Evolutionary conservation across 108 stramenopile genomes (phyloP).

Genomic region (Schizochytrium sp.): DNA sequence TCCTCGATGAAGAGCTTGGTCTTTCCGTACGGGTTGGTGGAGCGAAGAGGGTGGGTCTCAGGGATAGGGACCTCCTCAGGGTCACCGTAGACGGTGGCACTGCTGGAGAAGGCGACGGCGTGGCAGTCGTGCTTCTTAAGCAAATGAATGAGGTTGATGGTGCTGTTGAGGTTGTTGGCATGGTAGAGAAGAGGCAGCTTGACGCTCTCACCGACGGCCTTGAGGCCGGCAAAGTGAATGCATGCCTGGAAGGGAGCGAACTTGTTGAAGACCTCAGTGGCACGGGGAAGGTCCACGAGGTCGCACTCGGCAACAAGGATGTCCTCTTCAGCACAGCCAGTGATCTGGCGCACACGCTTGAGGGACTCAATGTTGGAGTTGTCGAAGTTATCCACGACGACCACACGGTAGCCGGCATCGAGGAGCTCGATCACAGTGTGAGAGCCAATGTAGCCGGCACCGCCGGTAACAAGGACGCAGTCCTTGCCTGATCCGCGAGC

Average conservation of each 20-base stretch:
- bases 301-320: conserved; percentile 78
- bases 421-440: conserved; percentile 96
- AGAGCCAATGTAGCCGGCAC: conserved; percentile 97
- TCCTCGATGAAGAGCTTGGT: conserved; percentile 99
- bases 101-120: conserved; percentile 90
- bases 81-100: conserved; percentile 97
- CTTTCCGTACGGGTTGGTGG: conserved; percentile 98
- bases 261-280: conserved; percentile 68
- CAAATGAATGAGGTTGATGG: conserved; percentile 84
- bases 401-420: conserved; percentile 85
- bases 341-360: conserved; percentile 84
- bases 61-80: conserved; percentile 88
- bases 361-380: conserved; percentile 90
- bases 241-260: conserved; percentile 88
- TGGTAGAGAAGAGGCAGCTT: conserved; percentile 92
- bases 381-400: conserved; percentile 91
- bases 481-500: conserved; percentile 1
- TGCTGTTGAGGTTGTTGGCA: conserved; percentile 94
- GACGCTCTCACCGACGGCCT: conserved; percentile 96
- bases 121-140: conserved; percentile 91
- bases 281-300: conserved; percentile 64
- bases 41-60: conserved; percentile 85
- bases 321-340: conserved; percentile 66
- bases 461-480: conserved; percentile 92
- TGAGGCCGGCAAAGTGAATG: conserved; percentile 99